Percentiles rank a stretch among this genome's conserved stretches.
These are phyloP conservation scores for Debaryomyces udenii DNA, from an alignment of 1,139 yeast genomes.

Conservation along the genomic window DNA sequence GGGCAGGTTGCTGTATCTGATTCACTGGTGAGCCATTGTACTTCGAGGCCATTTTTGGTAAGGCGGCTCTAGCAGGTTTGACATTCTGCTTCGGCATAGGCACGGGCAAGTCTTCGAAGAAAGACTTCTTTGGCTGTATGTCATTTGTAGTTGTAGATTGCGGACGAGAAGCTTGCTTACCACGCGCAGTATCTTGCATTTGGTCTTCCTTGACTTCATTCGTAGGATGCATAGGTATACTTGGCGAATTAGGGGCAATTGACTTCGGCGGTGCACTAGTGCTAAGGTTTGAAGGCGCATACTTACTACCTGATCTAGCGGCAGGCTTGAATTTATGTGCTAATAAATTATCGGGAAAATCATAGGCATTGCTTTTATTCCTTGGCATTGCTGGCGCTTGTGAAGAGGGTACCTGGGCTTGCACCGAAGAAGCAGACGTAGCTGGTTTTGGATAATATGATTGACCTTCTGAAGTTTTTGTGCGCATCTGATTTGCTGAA, in stretches of 20 bases:
- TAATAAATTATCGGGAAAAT: slow-evolving; percentile 69
- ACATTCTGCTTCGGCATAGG: slow-evolving; percentile 27
- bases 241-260: slow-evolving; percentile 8
- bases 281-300: slow-evolving; percentile 19
- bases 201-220: too few relatives aligned
- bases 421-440: background rate
- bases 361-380: slow-evolving; percentile 74
- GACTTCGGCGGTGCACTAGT: slow-evolving; percentile 10
- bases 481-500: background rate
- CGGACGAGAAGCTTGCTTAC: background rate
- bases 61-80: slow-evolving; percentile 36
- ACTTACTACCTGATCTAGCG: slow-evolving; percentile 30
- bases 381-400: slow-evolving; percentile 47
- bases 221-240: background rate
- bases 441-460: background rate
- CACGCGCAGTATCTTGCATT: background rate
- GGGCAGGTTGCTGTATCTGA: slow-evolving; percentile 2
- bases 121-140: slow-evolving; percentile 36
- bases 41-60: slow-evolving; percentile 18
- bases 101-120: slow-evolving; percentile 59
- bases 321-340: slow-evolving; percentile 43
- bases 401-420: slow-evolving; percentile 20
- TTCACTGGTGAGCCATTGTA: background rate
- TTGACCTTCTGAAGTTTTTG: slow-evolving; percentile 4
- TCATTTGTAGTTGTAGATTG: background rate